Base-by-base conservation (phyloP, 352 stramenopile species). In the Phytopythium vexans region DNA sequence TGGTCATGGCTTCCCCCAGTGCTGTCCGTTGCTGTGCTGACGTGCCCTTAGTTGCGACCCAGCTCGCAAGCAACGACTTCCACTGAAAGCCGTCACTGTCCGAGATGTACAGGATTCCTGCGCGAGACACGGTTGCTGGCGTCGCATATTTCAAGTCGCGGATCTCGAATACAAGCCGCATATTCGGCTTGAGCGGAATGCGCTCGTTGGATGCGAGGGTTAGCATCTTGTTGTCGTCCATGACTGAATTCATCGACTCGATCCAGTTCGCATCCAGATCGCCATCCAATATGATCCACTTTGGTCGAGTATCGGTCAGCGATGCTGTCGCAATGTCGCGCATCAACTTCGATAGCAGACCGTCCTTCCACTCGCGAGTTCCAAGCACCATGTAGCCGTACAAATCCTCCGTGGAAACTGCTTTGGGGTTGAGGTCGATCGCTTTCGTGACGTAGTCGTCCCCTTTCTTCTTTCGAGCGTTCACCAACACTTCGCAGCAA, bases 151-250 rank as follows among this genome's bases (percentile, higher is more conserved):
- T 87, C 10, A 98, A 73, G 71, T 98, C 90, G 14, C 90, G 82
- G 59, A 98, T 98, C 74, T 98, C 95, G 67, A 98, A 98, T 8
- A 98, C 75, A 42, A 98, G 69, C 12, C 93, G 79, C 94, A 98
- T 98, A 59, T 97, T 88, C 0, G 82, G 70, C 60, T 97, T 98
- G 0, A 98, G 69, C 6, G 93, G 94, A 59, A 98, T 98, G 33
- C 95, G 87, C 60, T 98, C 95, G 58, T 98, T 98, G 2, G 91
- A 98, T 4, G 92, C 93, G 34, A 94, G 72, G 3, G 83, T 94
- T 27, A 95, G 66, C 77, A 86, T 92, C 52, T 92, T 94, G 62
- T 94, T 95, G 66, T 95, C 84, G 54, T 95, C 86, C 83, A 95
- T 93, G 39, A 94, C 84, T 11, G 78, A 90, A 67, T 95, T 95